Evolutionary conservation across 1,284 basidiomycete species (phyloP).

Genomic region (Hymenochaete sp.): DNA sequence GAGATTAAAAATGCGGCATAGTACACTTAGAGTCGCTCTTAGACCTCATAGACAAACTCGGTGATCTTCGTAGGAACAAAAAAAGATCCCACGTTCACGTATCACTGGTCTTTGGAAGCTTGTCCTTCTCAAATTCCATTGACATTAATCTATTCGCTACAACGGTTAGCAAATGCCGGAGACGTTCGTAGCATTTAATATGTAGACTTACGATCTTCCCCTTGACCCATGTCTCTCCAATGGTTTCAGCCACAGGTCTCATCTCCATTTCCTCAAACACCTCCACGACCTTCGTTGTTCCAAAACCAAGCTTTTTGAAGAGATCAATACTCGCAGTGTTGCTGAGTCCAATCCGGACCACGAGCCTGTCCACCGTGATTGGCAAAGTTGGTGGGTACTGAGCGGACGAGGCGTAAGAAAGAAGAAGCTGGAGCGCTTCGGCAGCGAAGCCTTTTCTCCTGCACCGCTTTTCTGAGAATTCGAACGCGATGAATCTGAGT

Average conservation of each 20-base stretch:
- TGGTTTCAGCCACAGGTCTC: slow-evolving; percentile 24
- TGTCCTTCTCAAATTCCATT: not conserved
- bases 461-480: slow-evolving; percentile 43
- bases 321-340: slow-evolving; percentile 50
- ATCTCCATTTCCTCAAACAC: slow-evolving; percentile 74
- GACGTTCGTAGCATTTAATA: not conserved
- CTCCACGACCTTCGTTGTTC: slow-evolving; percentile 51
- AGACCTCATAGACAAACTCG: too few relatives aligned
- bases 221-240: slow-evolving; percentile 8
- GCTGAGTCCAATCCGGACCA: slow-evolving; percentile 45
- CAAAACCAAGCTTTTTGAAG: slow-evolving; percentile 65
- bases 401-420: slow-evolving; percentile 46
- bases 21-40: too few relatives aligned
- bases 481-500: not conserved
- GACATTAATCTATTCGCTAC: not conserved
- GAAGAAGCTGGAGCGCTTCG: slow-evolving; percentile 57
- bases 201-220: not conserved
- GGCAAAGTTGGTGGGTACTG: slow-evolving; percentile 27
- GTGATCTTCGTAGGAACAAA: too few relatives aligned
- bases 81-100: too few relatives aligned
- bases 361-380: slow-evolving; percentile 34
- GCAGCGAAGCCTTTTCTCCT: slow-evolving; percentile 59
- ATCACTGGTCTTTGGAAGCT: too few relatives aligned
- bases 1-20: too few relatives aligned
- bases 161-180: not conserved